Evolutionary conservation across 225 moss, liverwort and hornwort species (phyloP), one percentile per base, ranked within the genome.

Genomic region (Climacium dendroides): DNA sequence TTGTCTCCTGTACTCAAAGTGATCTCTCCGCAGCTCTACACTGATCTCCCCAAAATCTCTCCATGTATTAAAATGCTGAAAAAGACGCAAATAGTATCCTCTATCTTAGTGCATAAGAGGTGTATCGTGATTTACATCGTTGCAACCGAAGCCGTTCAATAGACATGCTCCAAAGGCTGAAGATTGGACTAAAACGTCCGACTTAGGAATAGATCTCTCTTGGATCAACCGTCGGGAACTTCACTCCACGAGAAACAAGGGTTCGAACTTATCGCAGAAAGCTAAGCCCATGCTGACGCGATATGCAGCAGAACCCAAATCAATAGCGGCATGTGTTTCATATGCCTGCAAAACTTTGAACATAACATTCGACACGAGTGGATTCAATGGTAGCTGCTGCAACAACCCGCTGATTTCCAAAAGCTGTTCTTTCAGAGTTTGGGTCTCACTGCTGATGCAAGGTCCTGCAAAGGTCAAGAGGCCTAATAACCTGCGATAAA

Each of bases 401-500:
- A 97, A 87, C 52, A 90, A 85, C 79, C 79, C 81, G 61, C 92
- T 92, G 82, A 97, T 89, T 71, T 93, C 91, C 82, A 91, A 81
- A 69, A 99, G 91, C 86, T 90, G 92, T n/a, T 81, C 78, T 77
- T 86, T 84, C 83, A 95, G 66, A 32, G 87, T 85, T 75, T 88
- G 84, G 26, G 89, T 87, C 60, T 96, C 80, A 74, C 78, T 82
- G 79, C 83, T 81, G 78, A 70, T 29, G 58, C 89, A 94, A 79
- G 91, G 93, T 43, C 94, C 93, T 74, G 90, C 95, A 82, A 97
- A 95, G 45, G 94, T 93, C 81, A 94, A 86, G 66, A 99, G 97
- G 81, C 99, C 99, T 67, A 97, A 80, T 23, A 99, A 87, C 90
- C 96, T 93, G 52, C 97, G 94, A 70, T 96, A 99, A 64, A 99